A percentile compares a stretch with the other conserved stretches of the same genome.
These are phyloP conservation scores for Dothistroma pini DNA, from an alignment of 2,329 filamentous ascomycete species.

Conservation along the genomic window DNA sequence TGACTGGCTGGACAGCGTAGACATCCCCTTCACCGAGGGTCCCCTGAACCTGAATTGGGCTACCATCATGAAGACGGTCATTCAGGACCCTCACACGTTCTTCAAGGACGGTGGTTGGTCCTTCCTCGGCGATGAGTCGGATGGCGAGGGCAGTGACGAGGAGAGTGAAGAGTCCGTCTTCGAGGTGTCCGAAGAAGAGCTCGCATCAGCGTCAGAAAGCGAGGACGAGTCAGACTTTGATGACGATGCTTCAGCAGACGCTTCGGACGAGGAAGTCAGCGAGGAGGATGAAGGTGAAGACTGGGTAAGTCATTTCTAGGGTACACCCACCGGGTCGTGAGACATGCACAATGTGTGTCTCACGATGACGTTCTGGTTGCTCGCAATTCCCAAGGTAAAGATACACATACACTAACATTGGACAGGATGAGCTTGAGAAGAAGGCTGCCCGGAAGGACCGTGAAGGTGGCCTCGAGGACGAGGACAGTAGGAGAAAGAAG, in stretches of 20 bases:
- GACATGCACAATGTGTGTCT: too few relatives aligned
- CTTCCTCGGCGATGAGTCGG: conserved; percentile 83
- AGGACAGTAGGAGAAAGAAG: conserved; percentile 56
- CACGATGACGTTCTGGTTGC: too few relatives aligned
- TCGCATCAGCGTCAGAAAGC: conserved; percentile 70
- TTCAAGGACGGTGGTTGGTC: conserved; percentile 94
- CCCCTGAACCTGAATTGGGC: conserved; percentile 98
- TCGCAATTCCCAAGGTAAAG: too few relatives aligned
- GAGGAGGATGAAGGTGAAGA: conserved; percentile 72
- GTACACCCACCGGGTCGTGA: too few relatives aligned
- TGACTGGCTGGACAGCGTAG: conserved; percentile 93
- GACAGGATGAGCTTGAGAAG: conserved; percentile 70
- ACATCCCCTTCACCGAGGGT: conserved; percentile 91
- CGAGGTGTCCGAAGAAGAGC: conserved; percentile 81
- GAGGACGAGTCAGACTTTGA: conserved; percentile 94
- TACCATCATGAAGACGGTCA: conserved; percentile 99
- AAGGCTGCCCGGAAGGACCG: conserved; percentile 68
- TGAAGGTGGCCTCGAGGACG: conserved; percentile 52
- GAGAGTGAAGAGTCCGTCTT: conserved; percentile 89
- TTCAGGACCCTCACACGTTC: conserved; percentile 88
- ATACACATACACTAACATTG: too few relatives aligned
- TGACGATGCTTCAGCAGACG: conserved; percentile 79
- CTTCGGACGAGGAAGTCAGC: conserved; percentile 63
- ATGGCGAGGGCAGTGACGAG: conserved; percentile 72
- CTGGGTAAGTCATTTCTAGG: conserved; percentile 50